phyloP scores from a whole-genome alignment of 23 red algal genomes.

The Cyanidiococcus yangmingshanensis region DNA sequence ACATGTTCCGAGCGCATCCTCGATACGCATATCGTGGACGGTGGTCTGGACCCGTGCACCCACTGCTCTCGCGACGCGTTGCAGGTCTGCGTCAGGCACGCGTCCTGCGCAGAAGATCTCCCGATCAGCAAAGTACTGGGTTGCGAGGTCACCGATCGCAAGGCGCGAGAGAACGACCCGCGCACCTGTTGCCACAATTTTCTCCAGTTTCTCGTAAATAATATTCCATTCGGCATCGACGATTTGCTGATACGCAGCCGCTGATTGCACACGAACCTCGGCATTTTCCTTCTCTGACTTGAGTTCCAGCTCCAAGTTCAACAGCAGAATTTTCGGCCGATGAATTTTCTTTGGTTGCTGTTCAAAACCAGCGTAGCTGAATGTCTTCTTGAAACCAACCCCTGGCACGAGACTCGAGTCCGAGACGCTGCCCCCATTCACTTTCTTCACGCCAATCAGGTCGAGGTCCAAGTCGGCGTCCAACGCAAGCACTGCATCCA shows the following conservation, averaged over 20 bases:
- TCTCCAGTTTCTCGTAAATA: conserved; percentile 92
- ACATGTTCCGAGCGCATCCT: conserved; percentile 67
- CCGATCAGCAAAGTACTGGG: conserved; percentile 98
- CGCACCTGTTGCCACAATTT: conserved; percentile 69
- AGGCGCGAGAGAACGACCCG: conserved; percentile 82
- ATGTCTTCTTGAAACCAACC: conserved; percentile 98
- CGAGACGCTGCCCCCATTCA: conserved; percentile 54
- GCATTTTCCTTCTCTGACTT: conserved; percentile 99
- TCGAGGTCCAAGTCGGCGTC: conserved; percentile 77
- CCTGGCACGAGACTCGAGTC: conserved; percentile 80
- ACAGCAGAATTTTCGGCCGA: conserved; percentile 74
- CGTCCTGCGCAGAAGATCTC: conserved; percentile 95
- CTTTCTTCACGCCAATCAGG: conserved; percentile 96
- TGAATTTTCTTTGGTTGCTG: conserved; percentile 96
- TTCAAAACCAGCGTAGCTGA: conserved; percentile 98
- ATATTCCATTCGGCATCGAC: conserved; percentile 99
- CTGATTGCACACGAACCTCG: conserved; percentile 77
- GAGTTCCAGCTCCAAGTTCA: conserved; percentile 93
- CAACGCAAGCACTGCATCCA: conserved; percentile 79
- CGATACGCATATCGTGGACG: conserved; percentile 46
- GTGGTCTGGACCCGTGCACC: conserved; percentile 84
- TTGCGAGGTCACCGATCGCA: conserved; percentile 96
- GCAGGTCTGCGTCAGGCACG: conserved; percentile 68
- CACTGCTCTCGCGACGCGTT: conserved; percentile 61
- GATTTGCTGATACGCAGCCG: conserved; percentile 86